Evolutionary conservation across 805 yeast species (phyloP).

Genomic region (Hanseniaspora singularis): DNA sequence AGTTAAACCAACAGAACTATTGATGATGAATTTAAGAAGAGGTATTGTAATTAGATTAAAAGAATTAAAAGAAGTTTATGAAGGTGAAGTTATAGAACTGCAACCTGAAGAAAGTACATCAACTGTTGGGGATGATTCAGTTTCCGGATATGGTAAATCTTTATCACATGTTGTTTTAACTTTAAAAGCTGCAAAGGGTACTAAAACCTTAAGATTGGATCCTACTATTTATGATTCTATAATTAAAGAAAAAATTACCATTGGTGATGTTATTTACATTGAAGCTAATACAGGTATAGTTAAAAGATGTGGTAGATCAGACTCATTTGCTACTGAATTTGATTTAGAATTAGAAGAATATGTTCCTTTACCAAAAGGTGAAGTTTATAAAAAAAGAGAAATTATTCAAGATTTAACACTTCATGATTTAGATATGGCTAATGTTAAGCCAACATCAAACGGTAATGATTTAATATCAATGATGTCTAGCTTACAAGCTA

Average conservation of each 20-base stretch:
- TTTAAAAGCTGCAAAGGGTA: constrained; percentile 81
- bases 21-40: constrained; percentile 92
- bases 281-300: constrained; percentile 97
- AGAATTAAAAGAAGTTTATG: constrained; percentile 94
- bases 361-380: constrained; percentile 97
- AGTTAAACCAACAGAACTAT: constrained; percentile 88
- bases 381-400: constrained; percentile 94
- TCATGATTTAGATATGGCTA: constrained; percentile 93
- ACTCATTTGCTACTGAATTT: constrained; percentile 95
- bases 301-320: constrained; percentile 94
- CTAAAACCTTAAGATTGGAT: constrained; percentile 77
- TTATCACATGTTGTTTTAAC: constrained; percentile 91
- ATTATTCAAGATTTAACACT: constrained; percentile 94
- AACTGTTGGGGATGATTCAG: constrained; percentile 53
- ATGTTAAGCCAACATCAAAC: constrained; percentile 80
- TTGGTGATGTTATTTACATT: constrained; percentile 94
- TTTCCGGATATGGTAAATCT: constrained; percentile 81
- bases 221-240: constrained; percentile 88
- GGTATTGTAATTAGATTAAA: constrained; percentile 93
- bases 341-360: constrained; percentile 98
- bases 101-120: constrained; percentile 94
- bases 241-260: constrained; percentile 84
- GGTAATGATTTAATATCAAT: constrained; percentile 92
- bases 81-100: constrained; percentile 93
- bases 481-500: constrained; percentile 95